Evolutionary conservation across 495 filamentous ascomycete species (phyloP), one percentile per base, ranked within the genome.

Genomic region (Trichoderma asperelloides): DNA sequence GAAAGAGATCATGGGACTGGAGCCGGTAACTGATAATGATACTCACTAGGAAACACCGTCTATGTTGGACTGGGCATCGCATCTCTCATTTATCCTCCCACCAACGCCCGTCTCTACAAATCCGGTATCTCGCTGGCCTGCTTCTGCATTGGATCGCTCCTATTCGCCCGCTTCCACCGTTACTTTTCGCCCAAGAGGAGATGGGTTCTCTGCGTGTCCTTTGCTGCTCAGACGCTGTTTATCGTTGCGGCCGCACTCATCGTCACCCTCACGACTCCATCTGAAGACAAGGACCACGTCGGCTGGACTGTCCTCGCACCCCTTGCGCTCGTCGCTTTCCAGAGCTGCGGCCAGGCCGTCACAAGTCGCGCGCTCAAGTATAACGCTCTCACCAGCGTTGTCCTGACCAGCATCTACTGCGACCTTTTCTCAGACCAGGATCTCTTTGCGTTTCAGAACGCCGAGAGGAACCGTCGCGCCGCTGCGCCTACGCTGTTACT

Each of bases 381-480:
- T 68, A 84, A 82, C 55, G 81, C 81, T 1, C 72, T 92, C 15
- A 88, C 87, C 0, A 88, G 85, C 71, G 88, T 91, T 13, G 89
- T 91, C 30, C 73, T 91, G 66, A 92, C 89, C 23, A 89, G 86
- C 68, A 82, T 87, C 64, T 90, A 89, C 75, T 88, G 87, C 70
- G 89, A 92, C 72, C 70, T 91, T 21, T 89, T 89, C 71, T 87
- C 85, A 9, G 85, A 89, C 65, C 78, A 79, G 41, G 80, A 84
- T 23, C 67, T 90, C 15, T 78, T 89, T 13, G 75, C 78, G 1
- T 55, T 79, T 33, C 71, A 75, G 5, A 85, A 88, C 69, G 75
- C 75, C 9, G 85, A 90, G 72, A 73, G 88, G 65, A 86, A 88
- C 70, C 79, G 86, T 27, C 77, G 88, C 49, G 70, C 79, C 6